phyloP scores from a whole-genome alignment of 1,139 yeast species.

The Suhomyces terraborum region DNA sequence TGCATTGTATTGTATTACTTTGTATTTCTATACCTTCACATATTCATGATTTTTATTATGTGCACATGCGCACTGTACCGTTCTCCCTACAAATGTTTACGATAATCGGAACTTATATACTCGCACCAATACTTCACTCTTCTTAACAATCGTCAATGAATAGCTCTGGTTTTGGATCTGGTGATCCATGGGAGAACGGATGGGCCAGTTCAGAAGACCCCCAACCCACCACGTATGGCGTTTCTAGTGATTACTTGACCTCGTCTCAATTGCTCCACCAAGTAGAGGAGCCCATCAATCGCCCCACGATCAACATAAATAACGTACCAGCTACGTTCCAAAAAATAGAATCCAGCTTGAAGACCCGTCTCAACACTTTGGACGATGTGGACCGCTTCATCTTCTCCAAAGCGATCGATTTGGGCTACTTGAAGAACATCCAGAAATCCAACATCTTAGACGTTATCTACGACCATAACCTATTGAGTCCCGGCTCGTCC shows the following conservation, averaged over 20 bases:
- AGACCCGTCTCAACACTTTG: constrained; percentile 26
- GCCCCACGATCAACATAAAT: constrained; percentile 10
- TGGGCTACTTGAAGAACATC: constrained; percentile 31
- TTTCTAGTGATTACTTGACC: constrained; percentile 23
- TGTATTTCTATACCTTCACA: no score
- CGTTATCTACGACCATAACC: constrained; percentile 39
- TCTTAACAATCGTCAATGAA: constrained; percentile 14
- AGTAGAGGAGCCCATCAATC: constrained; percentile 12
- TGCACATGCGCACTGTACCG: no score
- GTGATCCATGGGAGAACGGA: constrained; percentile 48
- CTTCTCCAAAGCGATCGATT: constrained; percentile 31
- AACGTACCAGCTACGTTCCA: constrained; percentile 31
- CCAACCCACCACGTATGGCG: constrained; percentile 6
- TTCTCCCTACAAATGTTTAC: neutral
- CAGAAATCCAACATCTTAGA: constrained; percentile 41
- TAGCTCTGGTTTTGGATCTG: constrained; percentile 29
- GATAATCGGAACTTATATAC: neutral
- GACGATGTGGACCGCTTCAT: constrained; percentile 36
- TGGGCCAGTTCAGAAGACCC: constrained; percentile 31
- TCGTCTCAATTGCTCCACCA: constrained; percentile 29
- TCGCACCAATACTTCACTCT: constrained; percentile 1
- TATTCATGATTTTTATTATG: no score
- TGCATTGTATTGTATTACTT: no score
- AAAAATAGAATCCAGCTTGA: constrained; percentile 23
- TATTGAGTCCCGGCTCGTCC: constrained; percentile 34